Base-by-base conservation (phyloP, 2,329 filamentous ascomycete species). In the Epichloe coenophiala region DNA sequence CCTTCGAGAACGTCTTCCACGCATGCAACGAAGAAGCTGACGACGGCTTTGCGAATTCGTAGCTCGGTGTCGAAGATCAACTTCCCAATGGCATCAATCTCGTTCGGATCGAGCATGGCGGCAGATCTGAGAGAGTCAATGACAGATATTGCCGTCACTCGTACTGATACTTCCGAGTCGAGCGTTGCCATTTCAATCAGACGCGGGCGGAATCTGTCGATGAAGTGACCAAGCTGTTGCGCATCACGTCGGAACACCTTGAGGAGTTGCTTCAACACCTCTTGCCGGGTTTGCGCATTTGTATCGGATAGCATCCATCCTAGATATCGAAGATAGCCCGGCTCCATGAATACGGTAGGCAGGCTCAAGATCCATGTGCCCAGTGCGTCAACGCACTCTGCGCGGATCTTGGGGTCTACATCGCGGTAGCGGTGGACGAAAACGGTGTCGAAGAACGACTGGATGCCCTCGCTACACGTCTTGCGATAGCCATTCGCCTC, bases 351-450 rank as follows among this genome's bases (percentile, higher is more conserved):
- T 44, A 87, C 78, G 45, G 88, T 88, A 2, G 90, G 88, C 48
- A 95, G 80, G 11, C 79, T 79, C 63, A 83, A 78, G 58, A 97
- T 94, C 93, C 93, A 98, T 40, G 82, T 78, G 31, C 90, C 89
- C 8, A 98, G 74, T 13, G 88, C 88, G 55, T 86, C 81, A 23
- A 95, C 83, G 62, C 91, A 96, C 61, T 96, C 91, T 1, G 84
- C 81, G 49, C 93, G 81, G 57, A 98, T 95, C 59, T 81, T 86
- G 6, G 88, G 81, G 61, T 98, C 93, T 33, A 96, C 81, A 63
- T 98, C 93, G 54, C 93, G 86, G 66, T 97, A 98, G 45, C 93
- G 83, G 67, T 98, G 91, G 33, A 96, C 85, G 63, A 95, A 98
- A 45, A 97, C 83, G 2, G 87, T 86, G 58, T 95, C 86, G 62